Conservation (phyloP, 306 rosid species). For the Myrica gale region DNA sequence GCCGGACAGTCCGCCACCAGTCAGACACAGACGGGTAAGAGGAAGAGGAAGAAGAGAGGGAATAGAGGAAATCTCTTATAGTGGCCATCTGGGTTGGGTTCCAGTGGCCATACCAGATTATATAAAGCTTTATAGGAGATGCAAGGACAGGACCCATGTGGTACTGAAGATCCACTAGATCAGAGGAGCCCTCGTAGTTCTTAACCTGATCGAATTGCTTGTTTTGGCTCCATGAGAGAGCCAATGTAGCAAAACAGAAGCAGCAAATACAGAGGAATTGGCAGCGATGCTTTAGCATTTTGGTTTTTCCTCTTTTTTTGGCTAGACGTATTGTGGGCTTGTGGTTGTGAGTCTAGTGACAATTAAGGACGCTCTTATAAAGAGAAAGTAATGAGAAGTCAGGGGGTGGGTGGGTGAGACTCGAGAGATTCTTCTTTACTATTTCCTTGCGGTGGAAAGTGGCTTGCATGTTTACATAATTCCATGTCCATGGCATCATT, state of each 20-base stretch:
- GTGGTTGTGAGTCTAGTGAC: neutral
- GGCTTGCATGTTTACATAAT: conserved; percentile 33
- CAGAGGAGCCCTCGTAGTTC: conserved; percentile 55
- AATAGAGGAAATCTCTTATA: conserved; percentile 45
- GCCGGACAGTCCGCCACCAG: conserved; percentile 55
- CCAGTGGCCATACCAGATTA: conserved; percentile 62
- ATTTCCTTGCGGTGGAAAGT: conserved; percentile 22
- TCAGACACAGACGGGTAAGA: conserved; percentile 44
- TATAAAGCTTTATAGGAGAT: conserved; percentile 46
- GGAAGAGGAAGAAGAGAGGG: conserved; percentile 37
- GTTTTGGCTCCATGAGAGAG: conserved; percentile 37
- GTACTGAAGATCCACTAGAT: conserved; percentile 48
- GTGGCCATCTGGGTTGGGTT: conserved; percentile 41
- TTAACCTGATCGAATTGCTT: conserved; percentile 36
- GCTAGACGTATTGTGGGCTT: neutral
- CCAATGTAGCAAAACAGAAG: conserved; percentile 13
- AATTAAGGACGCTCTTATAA: conserved; percentile 17
- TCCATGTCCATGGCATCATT: conserved; percentile 12
- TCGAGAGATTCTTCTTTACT: conserved; percentile 14
- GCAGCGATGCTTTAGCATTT: conserved; percentile 23
- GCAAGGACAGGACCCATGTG: conserved; percentile 68
- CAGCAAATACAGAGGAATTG: conserved; percentile 22
- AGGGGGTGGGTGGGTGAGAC: conserved; percentile 2
- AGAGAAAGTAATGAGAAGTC: conserved; percentile 10
- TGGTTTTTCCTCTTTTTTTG: neutral